Conservation (phyloP, 169 alveolate species). For the Perkinsus marinus region DNA sequence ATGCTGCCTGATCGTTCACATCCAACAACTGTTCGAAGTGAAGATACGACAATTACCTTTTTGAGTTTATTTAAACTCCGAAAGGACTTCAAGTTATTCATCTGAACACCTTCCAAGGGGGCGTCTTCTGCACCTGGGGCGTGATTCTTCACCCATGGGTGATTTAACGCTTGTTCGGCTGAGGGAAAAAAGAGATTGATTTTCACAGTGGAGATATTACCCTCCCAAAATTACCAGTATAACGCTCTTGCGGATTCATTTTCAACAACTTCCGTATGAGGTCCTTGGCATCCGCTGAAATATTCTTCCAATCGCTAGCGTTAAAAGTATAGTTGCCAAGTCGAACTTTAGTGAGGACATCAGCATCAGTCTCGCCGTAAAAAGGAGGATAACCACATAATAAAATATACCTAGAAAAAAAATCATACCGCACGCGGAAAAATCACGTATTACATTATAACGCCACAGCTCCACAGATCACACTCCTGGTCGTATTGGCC, state of each 20-base stretch:
- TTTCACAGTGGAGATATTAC: too few relatives aligned
- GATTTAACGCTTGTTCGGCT: slow-evolving; percentile 79
- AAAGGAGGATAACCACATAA: slow-evolving; percentile 72
- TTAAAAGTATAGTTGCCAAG: slow-evolving; percentile 38
- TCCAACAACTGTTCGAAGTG: too few relatives aligned
- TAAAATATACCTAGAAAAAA: slow-evolving; percentile 25
- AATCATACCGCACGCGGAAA: too few relatives aligned
- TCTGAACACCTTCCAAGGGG: background rate
- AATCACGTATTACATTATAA: slow-evolving; percentile 49
- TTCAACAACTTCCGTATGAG: slow-evolving; percentile 67
- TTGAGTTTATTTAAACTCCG: slow-evolving; percentile 20
- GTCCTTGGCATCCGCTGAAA: slow-evolving; percentile 77
- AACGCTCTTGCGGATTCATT: slow-evolving; percentile 32
- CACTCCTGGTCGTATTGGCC: slow-evolving; percentile 80
- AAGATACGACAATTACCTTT: too few relatives aligned
- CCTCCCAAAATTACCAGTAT: slow-evolving; percentile 36
- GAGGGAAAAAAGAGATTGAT: background rate
- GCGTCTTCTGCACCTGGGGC: slow-evolving; percentile 11
- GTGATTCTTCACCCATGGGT: slow-evolving; percentile 66
- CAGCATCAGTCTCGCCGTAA: slow-evolving; percentile 52
- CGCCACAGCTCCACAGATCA: slow-evolving; percentile 86
- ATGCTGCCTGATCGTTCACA: slow-evolving; percentile 25
- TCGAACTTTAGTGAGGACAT: slow-evolving; percentile 37
- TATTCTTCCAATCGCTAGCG: slow-evolving; percentile 56
- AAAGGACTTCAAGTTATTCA: slow-evolving; percentile 14